Evolutionary conservation across 345 rosid species (phyloP), one percentile per base, ranked within the genome.

Genomic region (Iberis pinnata): DNA sequence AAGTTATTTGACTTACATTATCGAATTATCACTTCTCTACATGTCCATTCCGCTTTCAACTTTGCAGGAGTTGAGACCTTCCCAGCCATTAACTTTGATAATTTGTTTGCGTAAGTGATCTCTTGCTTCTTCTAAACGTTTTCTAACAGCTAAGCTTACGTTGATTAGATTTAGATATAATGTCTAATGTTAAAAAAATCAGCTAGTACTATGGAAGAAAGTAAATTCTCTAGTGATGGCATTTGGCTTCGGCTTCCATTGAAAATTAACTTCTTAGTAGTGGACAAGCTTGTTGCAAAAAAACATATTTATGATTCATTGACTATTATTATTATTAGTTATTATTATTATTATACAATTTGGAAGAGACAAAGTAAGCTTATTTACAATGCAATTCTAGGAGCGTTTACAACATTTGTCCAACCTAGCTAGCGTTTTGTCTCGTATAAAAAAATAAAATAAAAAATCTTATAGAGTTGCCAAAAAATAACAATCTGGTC

Each of bases 1-100:
- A 49, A 22, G 43, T 13, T 45, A 10, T 29, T 4, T 24, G n/a
- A n/a, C n/a, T n/a, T n/a, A n/a, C n/a, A 41, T 1, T 43, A 53
- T 19, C 27, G 56, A 15, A 37, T 43, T 52, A 39, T 59, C 18
- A 2, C 9, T 53, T 60, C 12, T 17, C 50, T 25, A 44, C 15
- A 3, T 58, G 41, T 58, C 4, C 20, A 9, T 53, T 39, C 1
- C 9, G 22, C 17, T 47, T 57, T 53, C 8, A 36, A 44, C 17
- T 51, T 78, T 70, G 61, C 89, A 85, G 96, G 95, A 88, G 74
- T 65, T 90, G 76, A 74, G 52, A 41, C 68, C 61, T 96, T 84
- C 69, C 93, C 84, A 32, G 58, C 48, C 61, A 83, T 84, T 84
- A 90, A 88, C 76, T 83, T 90, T 58, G 93, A 88, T 78, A 22